A percentile compares a stretch with the other conserved stretches of the same genome.
Conservation (phyloP, 1,139 yeast species). For the Zygotorulaspora mrakii region DNA sequence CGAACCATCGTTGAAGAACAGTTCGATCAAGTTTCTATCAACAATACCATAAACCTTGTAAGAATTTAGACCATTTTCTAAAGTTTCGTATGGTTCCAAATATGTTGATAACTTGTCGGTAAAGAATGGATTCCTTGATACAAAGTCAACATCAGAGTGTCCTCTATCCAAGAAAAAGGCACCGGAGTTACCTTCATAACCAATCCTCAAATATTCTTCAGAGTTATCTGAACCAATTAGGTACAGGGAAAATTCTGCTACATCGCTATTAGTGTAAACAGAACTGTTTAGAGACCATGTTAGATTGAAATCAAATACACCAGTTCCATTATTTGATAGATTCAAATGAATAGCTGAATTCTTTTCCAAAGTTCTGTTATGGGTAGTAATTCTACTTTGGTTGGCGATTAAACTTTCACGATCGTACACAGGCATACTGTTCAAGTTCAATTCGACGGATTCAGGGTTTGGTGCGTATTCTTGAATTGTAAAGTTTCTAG, state of each 20-base stretch:
- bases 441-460: slow-evolving; percentile 23
- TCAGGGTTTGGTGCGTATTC: slow-evolving; percentile 30
- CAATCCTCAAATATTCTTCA: slow-evolving; percentile 23
- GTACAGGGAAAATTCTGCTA: slow-evolving; percentile 19
- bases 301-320: slow-evolving; percentile 17
- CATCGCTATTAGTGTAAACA: slow-evolving; percentile 11
- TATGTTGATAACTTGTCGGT: slow-evolving; percentile 13
- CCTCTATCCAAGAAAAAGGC: slow-evolving; percentile 29
- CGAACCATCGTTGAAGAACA: slow-evolving; percentile 35
- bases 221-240: slow-evolving; percentile 16
- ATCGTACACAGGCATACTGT: slow-evolving; percentile 29
- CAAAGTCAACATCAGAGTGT: slow-evolving; percentile 21
- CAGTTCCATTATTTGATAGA: slow-evolving; percentile 6
- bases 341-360: slow-evolving; percentile 3
- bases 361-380: slow-evolving; percentile 5
- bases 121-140: slow-evolving; percentile 23
- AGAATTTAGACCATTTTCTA: slow-evolving; percentile 7
- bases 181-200: slow-evolving; percentile 23
- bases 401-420: slow-evolving; percentile 3
- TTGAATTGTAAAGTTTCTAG: slow-evolving; percentile 34
- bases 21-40: slow-evolving; percentile 33
- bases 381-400: not conserved
- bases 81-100: slow-evolving; percentile 10
- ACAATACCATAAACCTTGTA: slow-evolving; percentile 33
- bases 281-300: slow-evolving; percentile 19